Base-by-base conservation (phyloP, 73 alveolate genomes). In the Stentor roeselii region DNA sequence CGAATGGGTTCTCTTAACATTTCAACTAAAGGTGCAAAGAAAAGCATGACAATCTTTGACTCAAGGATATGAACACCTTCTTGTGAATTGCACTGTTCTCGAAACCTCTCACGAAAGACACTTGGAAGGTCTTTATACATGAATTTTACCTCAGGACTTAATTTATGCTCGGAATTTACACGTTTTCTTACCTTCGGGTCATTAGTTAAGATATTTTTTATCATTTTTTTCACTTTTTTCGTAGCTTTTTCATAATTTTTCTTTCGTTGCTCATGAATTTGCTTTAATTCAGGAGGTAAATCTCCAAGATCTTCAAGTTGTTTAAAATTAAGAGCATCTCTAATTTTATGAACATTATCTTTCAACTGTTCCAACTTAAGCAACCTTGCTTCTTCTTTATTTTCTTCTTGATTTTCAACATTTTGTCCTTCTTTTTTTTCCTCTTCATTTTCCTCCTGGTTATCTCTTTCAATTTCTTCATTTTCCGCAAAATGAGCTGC, bases 291-390 rank as follows among this genome's bases (percentile, higher is more conserved):
- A 41, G 82, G 41, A 35, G 67, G 86, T 40, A 78, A 40, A 1
- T 39, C 78, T 78, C 86, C 67, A 2, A 39, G 78, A 2, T 42
- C 67, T 42, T 42, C 50, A 31, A 78, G 82, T 78, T 78, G 86
- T 78, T 59, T 40, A 39, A 32, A 36, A 78, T 40, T 32, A 1
- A 27, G 41, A 0, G 50, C 86, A 2, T 78, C 76, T 34, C 30
- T 36, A 42, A 39, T 39, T 78, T 59, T 39, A 3, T 41, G 11
- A 11, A 21, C n/a, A 11, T 78, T 3, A n/a, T 78, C 86, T 39
- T 78, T 59, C 41, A 21, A 39, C 40, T 78, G 36, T 40, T 2
- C 80, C 1, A 2, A 27, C 41, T 21, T 67, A 2, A 15, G 37
- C 41, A 67, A 21, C 21, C 34, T 0, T 40, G 11, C 41, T 27